Evolutionary conservation across 805 yeast species (phyloP).

Genomic region (Cephaloascus fragrans): DNA sequence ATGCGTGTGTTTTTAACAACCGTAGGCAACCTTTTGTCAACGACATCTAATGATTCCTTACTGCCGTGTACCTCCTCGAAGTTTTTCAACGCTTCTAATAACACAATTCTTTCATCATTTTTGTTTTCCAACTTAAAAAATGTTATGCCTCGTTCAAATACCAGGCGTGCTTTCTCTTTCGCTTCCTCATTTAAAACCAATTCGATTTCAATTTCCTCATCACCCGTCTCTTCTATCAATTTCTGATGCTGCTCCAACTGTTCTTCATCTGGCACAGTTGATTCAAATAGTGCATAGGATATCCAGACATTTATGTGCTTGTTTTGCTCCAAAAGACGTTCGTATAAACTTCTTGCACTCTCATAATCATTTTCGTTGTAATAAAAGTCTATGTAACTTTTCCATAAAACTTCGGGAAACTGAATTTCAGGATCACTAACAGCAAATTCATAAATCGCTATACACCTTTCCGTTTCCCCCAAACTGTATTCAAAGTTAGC

Average conservation of each 20-base stretch:
- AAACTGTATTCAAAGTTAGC: slow-evolving; percentile 58
- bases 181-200: slow-evolving; percentile 43
- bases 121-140: slow-evolving; percentile 25
- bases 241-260: slow-evolving; percentile 30
- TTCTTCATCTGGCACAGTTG: slow-evolving; percentile 47
- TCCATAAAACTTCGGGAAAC: slow-evolving; percentile 8
- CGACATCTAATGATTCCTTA: slow-evolving; percentile 18
- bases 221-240: slow-evolving; percentile 26
- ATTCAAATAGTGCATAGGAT: slow-evolving; percentile 61
- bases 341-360: slow-evolving; percentile 43
- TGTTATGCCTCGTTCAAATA: slow-evolving; percentile 46
- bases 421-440: slow-evolving; percentile 11
- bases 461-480: slow-evolving; percentile 62
- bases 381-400: slow-evolving; percentile 43
- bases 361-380: slow-evolving; percentile 50
- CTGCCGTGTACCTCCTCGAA: slow-evolving; percentile 63
- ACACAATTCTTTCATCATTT: slow-evolving; percentile 34
- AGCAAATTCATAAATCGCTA: slow-evolving; percentile 52
- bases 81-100: slow-evolving; percentile 52
- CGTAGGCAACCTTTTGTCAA: slow-evolving; percentile 43
- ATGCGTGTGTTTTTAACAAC: slow-evolving; percentile 34
- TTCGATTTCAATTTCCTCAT: slow-evolving; percentile 38
- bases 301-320: slow-evolving; percentile 43
- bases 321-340: slow-evolving; percentile 22
- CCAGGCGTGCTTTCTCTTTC: slow-evolving; percentile 35